Base-by-base conservation (phyloP, 2,329 filamentous ascomycete genomes). In the Torrubiella hemipterigena region DNA sequence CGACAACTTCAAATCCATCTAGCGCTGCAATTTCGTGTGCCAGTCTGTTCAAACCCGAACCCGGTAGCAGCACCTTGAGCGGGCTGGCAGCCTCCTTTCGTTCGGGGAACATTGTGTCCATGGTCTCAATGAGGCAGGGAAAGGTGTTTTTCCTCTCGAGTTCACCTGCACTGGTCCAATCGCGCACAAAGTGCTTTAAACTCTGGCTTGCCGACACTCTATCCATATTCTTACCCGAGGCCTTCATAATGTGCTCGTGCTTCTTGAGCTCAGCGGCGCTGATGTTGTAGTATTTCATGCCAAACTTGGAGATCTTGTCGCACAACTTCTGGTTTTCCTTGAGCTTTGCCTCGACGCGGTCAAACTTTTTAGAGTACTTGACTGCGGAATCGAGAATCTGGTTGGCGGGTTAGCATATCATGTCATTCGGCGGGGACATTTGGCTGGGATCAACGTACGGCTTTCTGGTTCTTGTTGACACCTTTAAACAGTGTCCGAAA, bases 121-220 rank as follows among this genome's bases (percentile, higher is more conserved):
- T 33, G 0, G 54, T 55, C 6, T 42, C 32, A 4, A 56, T 32
- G 1, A 67, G 46, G 32, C 55, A 62, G 0, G 49, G 43, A 29
- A 65, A 65, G 0, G 56, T 53, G 0, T 54, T 52, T 0, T 58
- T 43, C 2, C 69, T 53, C 38, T 74, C 69, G 22, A 55, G 46
- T 0, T 40, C 35, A 1, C 69, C 69, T 11, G 64, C 57, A 0
- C 47, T 49, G 0, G 69, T 60, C 69, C 69, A 74, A 42, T 75
- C 70, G 5, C 69, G 56, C 3, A 73, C 66, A 35, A 64, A 66
- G 39, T 74, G 69, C 43, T 73, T 74, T 31, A 74, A 42, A 0
- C 66, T 58, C 40, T 74, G 70, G 0, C 59, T 56, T 1, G 70
- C 58, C 20, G 64, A 63, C 3, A 62, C 54, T 5, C 56, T 58